Percentiles rank a stretch among this genome's conserved stretches.
These are phyloP conservation scores for Phoma sp. DNA, from an alignment of 2,329 filamentous ascomycete genomes.

Conservation along the genomic window DNA sequence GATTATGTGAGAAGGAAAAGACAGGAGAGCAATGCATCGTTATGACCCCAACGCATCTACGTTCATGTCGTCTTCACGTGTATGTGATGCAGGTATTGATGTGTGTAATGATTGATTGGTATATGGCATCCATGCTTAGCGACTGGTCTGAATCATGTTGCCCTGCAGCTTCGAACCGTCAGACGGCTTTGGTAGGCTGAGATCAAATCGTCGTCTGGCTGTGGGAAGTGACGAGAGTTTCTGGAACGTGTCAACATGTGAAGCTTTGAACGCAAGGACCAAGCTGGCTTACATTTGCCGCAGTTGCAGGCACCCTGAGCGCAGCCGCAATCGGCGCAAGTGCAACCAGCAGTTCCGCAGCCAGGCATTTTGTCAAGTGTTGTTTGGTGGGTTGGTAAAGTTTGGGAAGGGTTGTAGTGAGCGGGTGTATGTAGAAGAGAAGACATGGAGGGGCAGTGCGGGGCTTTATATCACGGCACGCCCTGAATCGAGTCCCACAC, in stretches of 20 bases:
- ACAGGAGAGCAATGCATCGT: constrained; percentile 7
- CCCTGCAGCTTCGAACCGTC: constrained; percentile 4
- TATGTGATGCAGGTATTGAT: neutral
- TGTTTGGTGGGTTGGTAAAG: constrained; percentile 12
- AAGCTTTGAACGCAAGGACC: neutral
- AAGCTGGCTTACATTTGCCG: constrained; percentile 18
- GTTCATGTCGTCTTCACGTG: constrained; percentile 4
- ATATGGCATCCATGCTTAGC: constrained; percentile 2
- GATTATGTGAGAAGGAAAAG: neutral
- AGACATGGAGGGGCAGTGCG: constrained; percentile 10
- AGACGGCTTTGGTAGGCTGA: neutral
- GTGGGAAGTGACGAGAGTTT: neutral
- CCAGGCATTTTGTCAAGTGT: constrained; percentile 38
- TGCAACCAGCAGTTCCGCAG: constrained; percentile 44
- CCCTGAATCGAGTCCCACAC: constrained; percentile 2
- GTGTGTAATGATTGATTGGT: constrained; percentile 10
- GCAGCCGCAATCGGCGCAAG: constrained; percentile 44
- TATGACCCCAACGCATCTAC: neutral
- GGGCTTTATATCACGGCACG: constrained; percentile 6
- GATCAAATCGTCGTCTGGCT: neutral
- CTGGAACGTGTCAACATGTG: constrained; percentile 4
- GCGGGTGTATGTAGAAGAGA: neutral
- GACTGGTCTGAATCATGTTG: neutral
- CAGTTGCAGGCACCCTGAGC: constrained; percentile 41
- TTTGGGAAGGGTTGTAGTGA: constrained; percentile 5